Evolutionary conservation across 108 stramenopile genomes (phyloP), one percentile per base, ranked within the genome.

Genomic region (Pseudonitzschia multiseries): DNA sequence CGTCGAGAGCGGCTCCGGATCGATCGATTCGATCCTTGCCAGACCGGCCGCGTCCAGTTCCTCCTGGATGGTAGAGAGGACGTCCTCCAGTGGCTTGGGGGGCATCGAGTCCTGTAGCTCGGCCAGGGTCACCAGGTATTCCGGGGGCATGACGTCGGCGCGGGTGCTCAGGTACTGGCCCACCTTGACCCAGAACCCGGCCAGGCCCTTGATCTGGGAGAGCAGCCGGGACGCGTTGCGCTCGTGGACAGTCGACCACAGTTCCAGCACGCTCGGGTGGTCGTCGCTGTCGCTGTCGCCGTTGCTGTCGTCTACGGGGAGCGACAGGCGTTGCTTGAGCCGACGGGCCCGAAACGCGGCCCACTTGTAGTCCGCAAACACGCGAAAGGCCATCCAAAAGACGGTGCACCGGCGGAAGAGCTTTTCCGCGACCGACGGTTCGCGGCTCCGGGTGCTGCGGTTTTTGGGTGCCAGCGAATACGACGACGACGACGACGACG

Each of bases 101-200:
- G 82, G 85, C 27, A 80, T 68, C n/a, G 57, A 46, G 66, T 87
- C 86, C 72, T 87, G 86, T 4, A 87, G 77, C 21, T 64, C 63
- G 24, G 79, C 69, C 17, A 84, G 56, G 57, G 69, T 51, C 21
- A 56, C 69, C 15, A 83, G 50, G 41, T 82, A 84, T 15, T 21
- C 63, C 12, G 65, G 50, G 9, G 86, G 86, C 66, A 87, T 76
- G 17, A 81, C 76, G 64, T 87, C 86, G 17, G 86, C 81, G 12
- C 86, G 81, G 26, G 74, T 56, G 24, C 71, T 69, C 43, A 87
- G 27, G 61, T 84, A 82, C 73, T 87, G 86, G n/a, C 78, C 86
- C 32, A 77, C 57, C 65, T 87, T 87, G 57, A 79, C 77, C 86
- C 86, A 87, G 17, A 87, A 75, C 2, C 86, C 86, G n/a, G 46